Base-by-base conservation (phyloP, 1,284 basidiomycete genomes). In the Cerioporus squamosus region DNA sequence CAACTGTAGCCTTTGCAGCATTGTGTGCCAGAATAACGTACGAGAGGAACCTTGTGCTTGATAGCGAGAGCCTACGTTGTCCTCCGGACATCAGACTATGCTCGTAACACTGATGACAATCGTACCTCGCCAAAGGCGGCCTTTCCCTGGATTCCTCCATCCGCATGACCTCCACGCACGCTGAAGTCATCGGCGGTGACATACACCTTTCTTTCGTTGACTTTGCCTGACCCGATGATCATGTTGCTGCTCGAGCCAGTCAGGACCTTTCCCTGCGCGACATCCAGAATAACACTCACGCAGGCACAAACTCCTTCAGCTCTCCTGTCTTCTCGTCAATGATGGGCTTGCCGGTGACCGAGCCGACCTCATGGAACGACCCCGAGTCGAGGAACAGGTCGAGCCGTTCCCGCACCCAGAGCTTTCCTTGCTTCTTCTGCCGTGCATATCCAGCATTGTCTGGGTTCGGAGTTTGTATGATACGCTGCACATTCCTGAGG, bases 131-230 rank as follows among this genome's bases (percentile, higher is more conserved):
- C 77, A 60, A 78, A 76, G 0, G 72, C 71, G 2, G 76, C 76
- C 55, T 78, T 79, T 47, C 70, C 72, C 31, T 69, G 66, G 51
- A 79, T 77, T 2, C 77, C 77, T 45, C 77, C 77, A 61, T 79
- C 77, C 15, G 77, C 77, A 68, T 79, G 77, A 8, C 77, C 77
- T 12, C 77, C 77, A 53, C 77, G 69, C 6, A 79, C 77, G 63
- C 77, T 78, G 60, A 79, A 79, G 57, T 79, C 77, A 36, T 79
- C 77, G 3, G 77, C 77, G 2, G 75, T 75, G 9, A 79, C 65
- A 58, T 77, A 78, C 0, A 79, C 75, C 49, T 72, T 76, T 17
- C 70, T 71, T 2, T 66, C 69, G 39, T 72, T 49, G 26, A 78
- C 56, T 46, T 63, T 70, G 10, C 77, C 78, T 66, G 73, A 79